Evolutionary conservation across 2,329 filamentous ascomycete species (phyloP).

Genomic region (Didymella pomorum): DNA sequence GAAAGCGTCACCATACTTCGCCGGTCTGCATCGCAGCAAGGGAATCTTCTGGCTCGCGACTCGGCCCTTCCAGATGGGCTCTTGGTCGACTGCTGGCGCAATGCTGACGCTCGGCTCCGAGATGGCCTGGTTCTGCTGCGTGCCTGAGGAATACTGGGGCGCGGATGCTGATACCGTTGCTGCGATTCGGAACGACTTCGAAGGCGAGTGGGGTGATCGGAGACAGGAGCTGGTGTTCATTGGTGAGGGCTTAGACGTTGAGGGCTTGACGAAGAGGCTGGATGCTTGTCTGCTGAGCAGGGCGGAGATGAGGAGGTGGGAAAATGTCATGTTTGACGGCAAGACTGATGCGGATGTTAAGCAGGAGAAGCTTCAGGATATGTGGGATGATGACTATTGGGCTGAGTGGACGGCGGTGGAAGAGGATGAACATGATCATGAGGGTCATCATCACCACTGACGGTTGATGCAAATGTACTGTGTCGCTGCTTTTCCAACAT

Average conservation of each 20-base stretch:
- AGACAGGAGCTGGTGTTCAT: slow-evolving; percentile 79
- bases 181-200: slow-evolving; percentile 61
- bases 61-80: slow-evolving; percentile 63
- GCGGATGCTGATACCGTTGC: slow-evolving; percentile 58
- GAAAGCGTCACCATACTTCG: slow-evolving; percentile 61
- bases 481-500: not conserved
- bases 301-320: slow-evolving; percentile 59
- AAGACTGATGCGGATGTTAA: slow-evolving; percentile 49
- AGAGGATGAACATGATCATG: slow-evolving; percentile 33
- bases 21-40: slow-evolving; percentile 68
- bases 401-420: slow-evolving; percentile 55
- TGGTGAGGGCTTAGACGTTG: slow-evolving; percentile 67
- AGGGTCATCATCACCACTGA: slow-evolving; percentile 12
- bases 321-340: slow-evolving; percentile 48
- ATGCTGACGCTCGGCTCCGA: slow-evolving; percentile 69
- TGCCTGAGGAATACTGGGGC: slow-evolving; percentile 62
- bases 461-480: not conserved
- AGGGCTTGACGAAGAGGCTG: slow-evolving; percentile 61
- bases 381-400: slow-evolving; percentile 70
- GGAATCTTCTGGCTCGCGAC: slow-evolving; percentile 69
- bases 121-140: slow-evolving; percentile 66
- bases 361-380: slow-evolving; percentile 56
- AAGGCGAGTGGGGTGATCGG: slow-evolving; percentile 69
- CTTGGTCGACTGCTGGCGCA: slow-evolving; percentile 70
- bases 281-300: slow-evolving; percentile 70